A percentile compares a stretch with the other conserved stretches of the same genome.
These are phyloP conservation scores for Trichoderma orchidacearum DNA, from an alignment of 495 filamentous ascomycete species.

Conservation along the genomic window DNA sequence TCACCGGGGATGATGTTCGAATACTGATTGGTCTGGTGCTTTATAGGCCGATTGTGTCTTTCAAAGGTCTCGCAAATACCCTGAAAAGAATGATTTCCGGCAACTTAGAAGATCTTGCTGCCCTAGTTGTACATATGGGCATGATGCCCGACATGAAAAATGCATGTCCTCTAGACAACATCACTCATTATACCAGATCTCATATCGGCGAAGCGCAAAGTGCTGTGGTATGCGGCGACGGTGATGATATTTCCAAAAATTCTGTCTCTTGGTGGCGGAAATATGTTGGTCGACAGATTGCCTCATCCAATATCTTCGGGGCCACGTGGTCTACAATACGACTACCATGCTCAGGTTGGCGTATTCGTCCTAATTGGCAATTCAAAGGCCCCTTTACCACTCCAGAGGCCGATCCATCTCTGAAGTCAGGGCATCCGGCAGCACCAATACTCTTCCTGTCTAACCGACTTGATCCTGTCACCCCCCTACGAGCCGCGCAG, in stretches of 20 bases:
- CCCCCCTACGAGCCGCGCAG: conserved; percentile 15
- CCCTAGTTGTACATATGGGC: neutral
- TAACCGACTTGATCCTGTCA: conserved; percentile 16
- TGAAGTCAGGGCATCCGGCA: conserved; percentile 5
- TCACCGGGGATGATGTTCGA: conserved; percentile 30
- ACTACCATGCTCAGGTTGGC: conserved; percentile 40
- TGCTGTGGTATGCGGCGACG: conserved; percentile 49
- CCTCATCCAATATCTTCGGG: conserved; percentile 33
- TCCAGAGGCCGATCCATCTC: conserved; percentile 2
- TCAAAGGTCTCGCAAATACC: conserved; percentile 8
- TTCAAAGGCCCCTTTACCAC: conserved; percentile 17
- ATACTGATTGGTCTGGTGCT: conserved; percentile 10
- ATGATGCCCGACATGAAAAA: neutral
- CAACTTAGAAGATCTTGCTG: neutral
- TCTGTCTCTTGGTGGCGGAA: conserved; percentile 21
- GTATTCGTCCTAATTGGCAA: conserved; percentile 10
- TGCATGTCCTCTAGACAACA: conserved; percentile 3
- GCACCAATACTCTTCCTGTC: conserved; percentile 19
- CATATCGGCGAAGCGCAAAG: neutral
- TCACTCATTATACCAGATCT: neutral
- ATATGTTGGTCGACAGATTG: conserved; percentile 22
- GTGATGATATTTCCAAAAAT: conserved; percentile 16
- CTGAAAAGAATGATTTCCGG: neutral
- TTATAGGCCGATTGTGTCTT: conserved; percentile 7
- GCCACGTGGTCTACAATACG: conserved; percentile 40